Percentiles rank a stretch among this genome's conserved stretches.
These are phyloP conservation scores for Boletus patriciae DNA, from an alignment of 768 basidiomycete genomes.

Conservation along the genomic window DNA sequence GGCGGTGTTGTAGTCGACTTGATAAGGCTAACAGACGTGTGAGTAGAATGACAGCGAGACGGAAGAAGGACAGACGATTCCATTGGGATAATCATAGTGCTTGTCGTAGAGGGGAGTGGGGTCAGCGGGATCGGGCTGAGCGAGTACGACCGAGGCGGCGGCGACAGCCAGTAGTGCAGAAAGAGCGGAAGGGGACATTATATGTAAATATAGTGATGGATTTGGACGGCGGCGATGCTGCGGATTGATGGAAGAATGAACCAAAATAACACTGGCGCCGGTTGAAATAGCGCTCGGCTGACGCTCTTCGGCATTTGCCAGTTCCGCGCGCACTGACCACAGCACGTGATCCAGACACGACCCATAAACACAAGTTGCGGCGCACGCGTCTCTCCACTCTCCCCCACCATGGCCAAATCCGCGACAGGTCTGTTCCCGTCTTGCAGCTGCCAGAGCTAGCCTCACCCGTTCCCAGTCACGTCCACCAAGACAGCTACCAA, in stretches of 20 bases:
- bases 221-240: background rate
- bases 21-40: slow-evolving; percentile 42
- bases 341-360: slow-evolving; percentile 33
- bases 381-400: slow-evolving; percentile 6
- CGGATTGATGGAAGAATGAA: background rate
- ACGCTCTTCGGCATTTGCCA: slow-evolving; percentile 3
- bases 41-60: background rate
- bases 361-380: slow-evolving; percentile 17
- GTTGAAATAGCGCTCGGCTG: slow-evolving; percentile 27
- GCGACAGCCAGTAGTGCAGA: slow-evolving; percentile 36
- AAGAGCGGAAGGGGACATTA: slow-evolving; percentile 44
- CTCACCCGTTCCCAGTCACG: slow-evolving; percentile 40
- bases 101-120: slow-evolving; percentile 49
- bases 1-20: slow-evolving; percentile 42
- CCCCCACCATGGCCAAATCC: slow-evolving; percentile 49
- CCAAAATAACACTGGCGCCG: background rate
- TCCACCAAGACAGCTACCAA: slow-evolving; percentile 59
- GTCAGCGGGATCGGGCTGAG: slow-evolving; percentile 40
- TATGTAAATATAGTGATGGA: slow-evolving; percentile 1
- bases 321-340: slow-evolving; percentile 20
- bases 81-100: slow-evolving; percentile 43
- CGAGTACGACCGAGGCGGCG: slow-evolving; percentile 33
- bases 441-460: background rate
- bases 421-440: slow-evolving; percentile 41
- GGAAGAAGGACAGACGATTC: slow-evolving; percentile 38